Base-by-base conservation (phyloP, 352 stramenopile genomes). In the Pythium phragmitis region DNA sequence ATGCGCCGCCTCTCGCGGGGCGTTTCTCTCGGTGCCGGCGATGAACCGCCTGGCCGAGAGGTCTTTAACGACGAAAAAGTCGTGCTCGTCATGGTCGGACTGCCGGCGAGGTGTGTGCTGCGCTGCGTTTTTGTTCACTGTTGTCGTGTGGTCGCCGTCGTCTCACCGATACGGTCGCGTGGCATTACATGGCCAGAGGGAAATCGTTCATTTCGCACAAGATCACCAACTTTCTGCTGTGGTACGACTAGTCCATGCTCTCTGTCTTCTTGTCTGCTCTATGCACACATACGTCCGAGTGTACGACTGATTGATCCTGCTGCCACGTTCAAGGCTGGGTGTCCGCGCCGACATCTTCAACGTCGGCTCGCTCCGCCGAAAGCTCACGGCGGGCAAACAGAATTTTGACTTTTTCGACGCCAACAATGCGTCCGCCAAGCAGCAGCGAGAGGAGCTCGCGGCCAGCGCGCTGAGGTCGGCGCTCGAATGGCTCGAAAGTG, bases 141-240 rank as follows among this genome's bases (percentile, higher is more conserved):
- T 12, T 39, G 34, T 39, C 11, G 34, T 13, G 34, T 6, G 7
- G 34, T 30, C 26, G 26, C 26, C 26, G 26, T 30, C 26, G 41
- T 52, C 14, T 39, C 34, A 39, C 34, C 34, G 11, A 39, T 7
- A 46, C 39, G 39, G 39, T 46, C 39, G 39, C 16, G 39, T 6
- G 14, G 37, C 14, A 42, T 16, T 42, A 17, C 9, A 2, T 13
- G 13, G 39, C 7, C 60, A 77, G 88, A 3, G 89, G 89, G 36
- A 98, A 97, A 63, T 97, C 90, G 16, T 93, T 96, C 65, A 96
- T 97, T 70, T 87, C 89, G 43, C 88, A 96, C 63, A 93, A 93
- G 73, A 76, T 87, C 62, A 73, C 65, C 50, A 81, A 80, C 69
- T 79, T 80, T 37, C 60, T 84, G 0, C 73, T 67, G 12, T 84